Base-by-base conservation (phyloP, 2,329 filamentous ascomycete species). In the Alternaria rosae region DNA sequence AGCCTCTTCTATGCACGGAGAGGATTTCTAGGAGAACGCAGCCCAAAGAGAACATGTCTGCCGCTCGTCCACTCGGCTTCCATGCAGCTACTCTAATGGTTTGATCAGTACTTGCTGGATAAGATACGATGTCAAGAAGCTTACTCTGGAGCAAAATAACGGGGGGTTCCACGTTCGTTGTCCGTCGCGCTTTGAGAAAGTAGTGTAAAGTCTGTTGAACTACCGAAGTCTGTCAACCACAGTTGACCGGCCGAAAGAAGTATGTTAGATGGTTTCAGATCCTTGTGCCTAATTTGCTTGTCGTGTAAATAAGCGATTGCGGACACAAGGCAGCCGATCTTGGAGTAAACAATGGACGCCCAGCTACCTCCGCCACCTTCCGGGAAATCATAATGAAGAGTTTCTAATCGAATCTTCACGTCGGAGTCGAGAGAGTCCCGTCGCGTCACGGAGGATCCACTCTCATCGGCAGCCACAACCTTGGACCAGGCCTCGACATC, bases 21-120 rank as follows among this genome's bases (percentile, higher is more conserved):
- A 92, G 72, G 41, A 93, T 84, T 66, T 93, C 91, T 8, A 92
- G 83, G 62, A 91, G 89, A 55, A 93, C 83, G 74, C 90, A 91
- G 12, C 88, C 91, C 2, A 93, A 82, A 3, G 89, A 91, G 78
- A 91, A 93, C 28, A 93, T 82, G 73, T 93, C 91, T 43, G 88
- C 86, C 68, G 68, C 64, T 5, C 69, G 61, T 4, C 70, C 69
- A 38, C 17, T 57, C 1, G 52, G 54, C 26, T 64, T 44, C 30
- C 51, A 68, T 12, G 45, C 42, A 12, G 59, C 62, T 41, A 71
- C 61, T 44, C 42, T 44, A 17, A 17, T 15, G 9, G 13, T n/a
- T n/a, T 15, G 13, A n/a, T 38, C n/a, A 38, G 15, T 38, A 17
- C n/a, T 38, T 38, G 32, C 32, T 38, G 13, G 32, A 38, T 38